Conservation (phyloP, 2,329 filamentous ascomycete genomes). For the Cladobotryum protrusum region DNA sequence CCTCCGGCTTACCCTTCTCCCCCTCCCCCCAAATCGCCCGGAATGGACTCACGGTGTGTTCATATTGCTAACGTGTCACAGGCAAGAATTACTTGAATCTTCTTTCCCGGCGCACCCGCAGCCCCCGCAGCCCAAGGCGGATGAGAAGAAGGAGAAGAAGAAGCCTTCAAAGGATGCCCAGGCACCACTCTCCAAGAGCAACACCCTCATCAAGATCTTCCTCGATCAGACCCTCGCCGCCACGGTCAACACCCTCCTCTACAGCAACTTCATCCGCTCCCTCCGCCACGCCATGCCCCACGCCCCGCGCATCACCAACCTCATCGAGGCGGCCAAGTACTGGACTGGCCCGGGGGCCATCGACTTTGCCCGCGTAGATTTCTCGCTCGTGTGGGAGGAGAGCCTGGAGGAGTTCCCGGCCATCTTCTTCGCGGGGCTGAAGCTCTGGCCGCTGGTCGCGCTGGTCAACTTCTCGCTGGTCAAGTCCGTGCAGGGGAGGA, state of each 20-base stretch:
- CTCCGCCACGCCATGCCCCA: conserved; percentile 45
- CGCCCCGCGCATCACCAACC: conserved; percentile 30
- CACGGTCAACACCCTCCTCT: conserved; percentile 57
- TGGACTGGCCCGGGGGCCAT: conserved; percentile 35
- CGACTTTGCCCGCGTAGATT: conserved; percentile 41
- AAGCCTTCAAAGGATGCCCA: conserved; percentile 31
- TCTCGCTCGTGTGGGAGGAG: conserved; percentile 36
- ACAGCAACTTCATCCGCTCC: conserved; percentile 53
- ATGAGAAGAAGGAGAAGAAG: conserved; percentile 27
- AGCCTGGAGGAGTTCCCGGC: conserved; percentile 53
- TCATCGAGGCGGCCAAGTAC: conserved; percentile 29
- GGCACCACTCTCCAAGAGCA: conserved; percentile 47
- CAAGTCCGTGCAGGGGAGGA: conserved; percentile 63
- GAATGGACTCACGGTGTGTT: background rate
- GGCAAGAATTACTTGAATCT: conserved; percentile 70
- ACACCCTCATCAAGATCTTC: conserved; percentile 60
- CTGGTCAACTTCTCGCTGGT: conserved; percentile 62
- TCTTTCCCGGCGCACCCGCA: conserved; percentile 61
- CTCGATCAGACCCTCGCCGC: conserved; percentile 66
- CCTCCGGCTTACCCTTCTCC: background rate
- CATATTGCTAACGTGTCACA: conserved; percentile 20
- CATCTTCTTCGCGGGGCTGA: conserved; percentile 61
- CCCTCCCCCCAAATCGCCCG: too few relatives aligned
- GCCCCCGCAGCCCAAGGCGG: conserved; percentile 25
- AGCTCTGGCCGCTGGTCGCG: conserved; percentile 65